Percentiles rank a stretch among this genome's conserved stretches.
phyloP scores from a whole-genome alignment of 2,329 filamentous ascomycete species.

The Aspergillus sp. region DNA sequence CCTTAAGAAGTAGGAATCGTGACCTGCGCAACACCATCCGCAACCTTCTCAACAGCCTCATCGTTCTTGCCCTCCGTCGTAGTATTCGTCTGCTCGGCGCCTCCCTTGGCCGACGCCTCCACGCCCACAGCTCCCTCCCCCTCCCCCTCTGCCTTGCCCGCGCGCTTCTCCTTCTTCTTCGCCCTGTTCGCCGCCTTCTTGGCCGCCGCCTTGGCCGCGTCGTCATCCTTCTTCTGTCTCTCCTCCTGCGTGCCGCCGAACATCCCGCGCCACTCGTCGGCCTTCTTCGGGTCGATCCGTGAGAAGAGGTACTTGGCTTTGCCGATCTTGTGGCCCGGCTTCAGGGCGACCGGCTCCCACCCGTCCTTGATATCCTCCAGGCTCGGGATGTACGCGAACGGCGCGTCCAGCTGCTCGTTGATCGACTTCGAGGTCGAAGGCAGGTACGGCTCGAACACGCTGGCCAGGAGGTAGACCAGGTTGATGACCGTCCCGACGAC shows the following conservation, averaged over 20 bases:
- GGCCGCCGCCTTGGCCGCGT: slow-evolving; percentile 33
- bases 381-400: slow-evolving; percentile 52
- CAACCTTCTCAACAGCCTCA: slow-evolving; percentile 30
- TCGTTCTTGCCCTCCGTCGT: slow-evolving; percentile 18
- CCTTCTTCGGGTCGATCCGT: slow-evolving; percentile 72
- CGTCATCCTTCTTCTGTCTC: slow-evolving; percentile 57
- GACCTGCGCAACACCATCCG: slow-evolving; percentile 35
- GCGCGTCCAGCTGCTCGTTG: slow-evolving; percentile 60
- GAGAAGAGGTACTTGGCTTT: slow-evolving; percentile 72
- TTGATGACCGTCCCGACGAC: slow-evolving; percentile 73
- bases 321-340: slow-evolving; percentile 70
- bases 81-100: slow-evolving; percentile 17
- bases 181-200: slow-evolving; percentile 31
- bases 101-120: slow-evolving; percentile 28
- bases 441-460: slow-evolving; percentile 74
- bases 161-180: slow-evolving; percentile 25
- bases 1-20: slow-evolving; percentile 31
- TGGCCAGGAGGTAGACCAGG: slow-evolving; percentile 71
- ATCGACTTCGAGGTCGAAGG: slow-evolving; percentile 69
- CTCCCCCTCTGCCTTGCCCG: slow-evolving; percentile 18
- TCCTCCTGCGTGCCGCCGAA: slow-evolving; percentile 58
- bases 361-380: slow-evolving; percentile 41
- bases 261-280: slow-evolving; percentile 67
- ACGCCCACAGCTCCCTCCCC: slow-evolving; percentile 20
- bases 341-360: slow-evolving; percentile 53